phyloP scores from a whole-genome alignment of 1,284 basidiomycete genomes.

The Trichosporon sp. region DNA sequence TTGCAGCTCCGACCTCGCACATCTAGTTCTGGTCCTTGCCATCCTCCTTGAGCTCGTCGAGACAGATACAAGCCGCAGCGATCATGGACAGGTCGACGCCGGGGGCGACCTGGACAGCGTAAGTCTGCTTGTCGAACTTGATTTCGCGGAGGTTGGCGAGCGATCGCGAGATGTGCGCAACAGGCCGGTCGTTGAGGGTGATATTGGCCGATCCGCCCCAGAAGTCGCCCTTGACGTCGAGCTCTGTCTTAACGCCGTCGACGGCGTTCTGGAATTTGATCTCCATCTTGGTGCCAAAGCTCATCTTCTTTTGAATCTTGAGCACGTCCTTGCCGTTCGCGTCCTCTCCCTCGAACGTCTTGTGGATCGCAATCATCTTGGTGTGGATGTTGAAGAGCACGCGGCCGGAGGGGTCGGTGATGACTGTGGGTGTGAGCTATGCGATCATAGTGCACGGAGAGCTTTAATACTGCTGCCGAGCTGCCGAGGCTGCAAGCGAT shows the following conservation, averaged over 20 bases:
- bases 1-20: not conserved
- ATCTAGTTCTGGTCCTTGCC: constrained; percentile 8
- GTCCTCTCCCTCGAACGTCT: constrained; percentile 1
- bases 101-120: constrained; percentile 6
- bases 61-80: constrained; percentile 3
- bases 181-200: not conserved
- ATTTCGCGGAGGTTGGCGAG: constrained; percentile 38
- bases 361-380: constrained; percentile 25
- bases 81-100: constrained; percentile 8
- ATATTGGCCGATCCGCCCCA: constrained; percentile 33
- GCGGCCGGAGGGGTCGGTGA: not conserved
- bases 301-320: constrained; percentile 24
- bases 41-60: constrained; percentile 6
- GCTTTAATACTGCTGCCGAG: too few species aligned
- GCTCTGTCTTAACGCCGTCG: not conserved
- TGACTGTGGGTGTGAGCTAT: too few species aligned
- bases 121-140: constrained; percentile 32
- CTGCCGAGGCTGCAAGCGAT: too few species aligned
- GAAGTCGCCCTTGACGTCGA: constrained; percentile 19
- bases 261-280: constrained; percentile 15
- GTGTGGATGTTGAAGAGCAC: constrained; percentile 12
- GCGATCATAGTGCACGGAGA: too few species aligned
- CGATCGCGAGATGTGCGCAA: constrained; percentile 24
- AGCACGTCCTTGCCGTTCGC: not conserved
- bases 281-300: constrained; percentile 33